phyloP scores from a whole-genome alignment of 352 stramenopile genomes.

The Globisporangium megalacanthum region DNA sequence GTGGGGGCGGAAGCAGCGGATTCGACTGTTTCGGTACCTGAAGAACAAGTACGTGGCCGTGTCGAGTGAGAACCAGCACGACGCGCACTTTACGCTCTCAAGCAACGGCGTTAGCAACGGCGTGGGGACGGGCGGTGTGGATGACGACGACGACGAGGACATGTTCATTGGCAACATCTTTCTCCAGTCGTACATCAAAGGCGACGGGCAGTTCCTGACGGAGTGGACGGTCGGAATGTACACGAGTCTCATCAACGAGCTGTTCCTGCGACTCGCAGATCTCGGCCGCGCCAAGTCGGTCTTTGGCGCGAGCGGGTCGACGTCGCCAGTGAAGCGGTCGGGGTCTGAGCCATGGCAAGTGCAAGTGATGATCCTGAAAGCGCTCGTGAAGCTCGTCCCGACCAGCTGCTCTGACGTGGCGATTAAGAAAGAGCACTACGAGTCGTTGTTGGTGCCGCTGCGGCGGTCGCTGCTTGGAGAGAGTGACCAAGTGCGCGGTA shows the following conservation, averaged over 20 bases:
- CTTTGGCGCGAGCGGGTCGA: slow-evolving; percentile 24
- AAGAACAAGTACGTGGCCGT: slow-evolving; percentile 55
- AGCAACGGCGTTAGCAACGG: slow-evolving; percentile 5
- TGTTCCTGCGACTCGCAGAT: slow-evolving; percentile 51
- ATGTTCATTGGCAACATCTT: slow-evolving; percentile 82
- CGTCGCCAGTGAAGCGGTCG: slow-evolving; percentile 8
- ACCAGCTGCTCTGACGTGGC: slow-evolving; percentile 44
- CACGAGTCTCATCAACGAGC: slow-evolving; percentile 46
- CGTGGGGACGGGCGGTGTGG: neutral
- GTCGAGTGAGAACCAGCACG: slow-evolving; percentile 24
- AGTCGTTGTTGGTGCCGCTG: slow-evolving; percentile 55
- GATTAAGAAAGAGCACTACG: slow-evolving; percentile 52
- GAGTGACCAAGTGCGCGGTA: slow-evolving; percentile 69
- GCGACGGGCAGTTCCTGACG: slow-evolving; percentile 70
- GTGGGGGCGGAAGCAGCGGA: slow-evolving; percentile 57
- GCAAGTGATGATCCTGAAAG: slow-evolving; percentile 76
- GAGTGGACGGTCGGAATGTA: slow-evolving; percentile 75
- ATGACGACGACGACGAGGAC: slow-evolving; percentile 24
- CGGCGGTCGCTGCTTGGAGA: slow-evolving; percentile 61
- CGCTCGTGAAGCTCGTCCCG: slow-evolving; percentile 55
- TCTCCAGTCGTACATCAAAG: slow-evolving; percentile 74
- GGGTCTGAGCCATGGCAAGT: slow-evolving; percentile 59
- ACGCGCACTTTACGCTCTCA: slow-evolving; percentile 18
- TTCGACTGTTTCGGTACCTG: slow-evolving; percentile 52
- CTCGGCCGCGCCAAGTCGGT: slow-evolving; percentile 49